Evolutionary conservation across 2,329 filamentous ascomycete species (phyloP), one percentile per base, ranked within the genome.

Genomic region (Xylaria sp.): DNA sequence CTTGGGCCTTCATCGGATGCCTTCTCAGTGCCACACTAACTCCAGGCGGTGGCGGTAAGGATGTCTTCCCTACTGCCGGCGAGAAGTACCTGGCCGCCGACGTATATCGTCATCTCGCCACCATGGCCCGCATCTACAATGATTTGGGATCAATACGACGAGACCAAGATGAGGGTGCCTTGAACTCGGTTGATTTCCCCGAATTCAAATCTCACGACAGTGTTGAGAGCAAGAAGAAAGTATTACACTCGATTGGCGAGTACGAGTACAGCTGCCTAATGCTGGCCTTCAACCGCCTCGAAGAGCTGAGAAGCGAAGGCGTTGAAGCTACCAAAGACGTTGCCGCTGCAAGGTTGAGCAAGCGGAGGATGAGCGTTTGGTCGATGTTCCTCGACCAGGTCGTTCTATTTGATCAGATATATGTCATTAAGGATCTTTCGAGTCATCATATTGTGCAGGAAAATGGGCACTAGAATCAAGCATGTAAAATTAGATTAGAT

Each of bases 331-430:
- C 49, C 6, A 64, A 53, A 23, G 69, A 69, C 40, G 58, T 73
- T 13, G 66, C 65, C 3, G 65, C 44, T 1, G 58, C 60, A 9
- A 63, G 65, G 15, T 66, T 65, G 57, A 63, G 71, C 40, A 60
- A 65, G 58, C 63, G 69, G 48, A 53, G 67, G 15, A 67, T 57
- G 63, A 38, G 44, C 60, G 36, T 26, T 28, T 78, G 61, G 61
- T 51, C 64, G 26, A 71, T 78, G 38, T 80, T 80, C 62, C 53
- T 77, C 6, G 72, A 78, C 67, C 75, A 79, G 42, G 78, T 78
- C 7, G 79, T 80, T 56, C 56, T 80, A 20, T 80, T 74, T 65
- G 80, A 78, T 17, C 77, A 80, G 66, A 79, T 81, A 17, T 80
- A 80, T 65, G 74, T 80, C 26, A 67, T 74, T 20, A 74, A 73